Evolutionary conservation across 164 flowering plant species (phyloP).

Genomic region (Vitis vinifera): DNA sequence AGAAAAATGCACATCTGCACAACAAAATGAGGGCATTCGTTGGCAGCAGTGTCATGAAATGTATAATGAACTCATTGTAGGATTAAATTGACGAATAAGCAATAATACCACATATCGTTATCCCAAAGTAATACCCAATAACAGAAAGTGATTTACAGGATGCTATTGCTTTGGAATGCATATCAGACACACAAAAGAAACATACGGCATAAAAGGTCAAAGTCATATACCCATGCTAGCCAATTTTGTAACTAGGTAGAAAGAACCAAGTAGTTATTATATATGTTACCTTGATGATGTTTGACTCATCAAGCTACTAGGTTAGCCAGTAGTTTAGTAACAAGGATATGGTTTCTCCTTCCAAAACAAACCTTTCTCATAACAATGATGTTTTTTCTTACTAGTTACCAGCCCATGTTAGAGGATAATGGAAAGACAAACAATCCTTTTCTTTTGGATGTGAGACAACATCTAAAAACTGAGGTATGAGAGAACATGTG

Average conservation of each 20-base stretch:
- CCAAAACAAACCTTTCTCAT: not conserved
- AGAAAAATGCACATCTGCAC: slow-evolving; percentile 85
- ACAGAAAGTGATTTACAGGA: not conserved
- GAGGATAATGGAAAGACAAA: not conserved
- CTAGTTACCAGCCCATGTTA: not conserved
- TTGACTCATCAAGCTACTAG: too few species aligned
- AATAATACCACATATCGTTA: not conserved
- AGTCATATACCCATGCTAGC: not conserved
- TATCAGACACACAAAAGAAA: not conserved
- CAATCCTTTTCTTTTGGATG: too few species aligned
- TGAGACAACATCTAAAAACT: not conserved
- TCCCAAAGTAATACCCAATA: not conserved
- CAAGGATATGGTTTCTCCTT: not conserved
- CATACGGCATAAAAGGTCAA: not conserved
- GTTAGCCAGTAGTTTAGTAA: too few species aligned
- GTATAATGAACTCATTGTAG: not conserved
- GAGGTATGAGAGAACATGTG: not conserved
- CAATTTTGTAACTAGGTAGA: too few species aligned
- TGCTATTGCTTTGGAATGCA: not conserved
- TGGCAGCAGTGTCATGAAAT: not conserved
- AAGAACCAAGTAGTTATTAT: too few species aligned
- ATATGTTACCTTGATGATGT: too few species aligned
- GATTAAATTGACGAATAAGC: not conserved
- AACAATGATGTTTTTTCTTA: too few species aligned
- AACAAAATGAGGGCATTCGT: slow-evolving; percentile 12